Evolutionary conservation across 768 basidiomycete genomes (phyloP).

Genomic region (Candolleomyces aberdarensis): DNA sequence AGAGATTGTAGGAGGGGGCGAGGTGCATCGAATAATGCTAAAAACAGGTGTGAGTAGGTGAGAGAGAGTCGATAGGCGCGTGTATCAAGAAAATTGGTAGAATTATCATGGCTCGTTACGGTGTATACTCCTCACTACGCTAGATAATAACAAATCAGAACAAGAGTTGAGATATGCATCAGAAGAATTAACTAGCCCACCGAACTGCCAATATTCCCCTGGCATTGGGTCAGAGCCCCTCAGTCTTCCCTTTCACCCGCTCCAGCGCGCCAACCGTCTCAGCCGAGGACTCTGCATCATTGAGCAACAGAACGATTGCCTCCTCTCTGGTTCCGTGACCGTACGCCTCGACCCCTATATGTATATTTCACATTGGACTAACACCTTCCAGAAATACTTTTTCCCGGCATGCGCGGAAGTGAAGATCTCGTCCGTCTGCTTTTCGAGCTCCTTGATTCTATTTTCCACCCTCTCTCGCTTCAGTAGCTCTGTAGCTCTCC

Average conservation of each 20-base stretch:
- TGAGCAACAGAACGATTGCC: background rate
- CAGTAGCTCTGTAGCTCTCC: background rate
- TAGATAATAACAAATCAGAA: too few relatives aligned
- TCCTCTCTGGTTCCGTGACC: background rate
- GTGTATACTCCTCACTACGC: too few relatives aligned
- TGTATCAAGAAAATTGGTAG: too few relatives aligned
- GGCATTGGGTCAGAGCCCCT: too few relatives aligned
- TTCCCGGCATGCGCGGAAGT: background rate
- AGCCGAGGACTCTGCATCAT: constrained; percentile 5
- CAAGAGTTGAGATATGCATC: too few relatives aligned
- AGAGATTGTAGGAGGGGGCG: constrained; percentile 17
- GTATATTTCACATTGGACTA: background rate
- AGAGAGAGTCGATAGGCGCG: too few relatives aligned
- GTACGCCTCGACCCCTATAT: background rate
- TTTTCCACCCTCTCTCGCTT: background rate
- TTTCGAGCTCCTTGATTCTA: constrained; percentile 1
- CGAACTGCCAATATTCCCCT: too few relatives aligned
- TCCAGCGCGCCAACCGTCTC: constrained; percentile 9
- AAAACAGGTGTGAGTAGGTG: too few relatives aligned
- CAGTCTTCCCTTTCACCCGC: background rate
- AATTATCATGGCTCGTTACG: too few relatives aligned
- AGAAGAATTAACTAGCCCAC: too few relatives aligned
- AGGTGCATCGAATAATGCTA: too few relatives aligned
- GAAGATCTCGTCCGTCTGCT: constrained; percentile 5
- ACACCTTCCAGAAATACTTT: constrained; percentile 4